These are phyloP conservation scores for Mycena pura DNA, from an alignment of 768 basidiomycete genomes.

Conservation along the genomic window DNA sequence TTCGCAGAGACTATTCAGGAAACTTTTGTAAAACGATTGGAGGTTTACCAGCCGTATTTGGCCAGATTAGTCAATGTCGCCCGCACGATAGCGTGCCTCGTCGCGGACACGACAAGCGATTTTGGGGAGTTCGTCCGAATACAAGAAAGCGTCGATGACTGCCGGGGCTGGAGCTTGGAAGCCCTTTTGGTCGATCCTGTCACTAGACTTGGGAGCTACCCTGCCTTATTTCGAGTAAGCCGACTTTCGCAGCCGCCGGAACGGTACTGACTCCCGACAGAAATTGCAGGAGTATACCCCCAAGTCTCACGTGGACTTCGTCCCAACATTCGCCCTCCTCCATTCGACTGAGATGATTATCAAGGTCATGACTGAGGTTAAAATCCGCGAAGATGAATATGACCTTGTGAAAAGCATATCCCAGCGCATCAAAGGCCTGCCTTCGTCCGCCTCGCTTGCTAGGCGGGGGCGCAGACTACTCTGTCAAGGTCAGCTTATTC, in stretches of 20 bases:
- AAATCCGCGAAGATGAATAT: constrained; percentile 86
- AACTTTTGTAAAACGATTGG: constrained; percentile 67
- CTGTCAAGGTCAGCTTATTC: constrained; percentile 65
- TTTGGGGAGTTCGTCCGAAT: constrained; percentile 87
- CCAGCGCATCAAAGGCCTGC: constrained; percentile 64
- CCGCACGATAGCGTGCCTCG: constrained; percentile 55
- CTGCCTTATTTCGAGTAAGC: constrained; percentile 75
- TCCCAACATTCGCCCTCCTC: constrained; percentile 68
- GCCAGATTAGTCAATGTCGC: constrained; percentile 71
- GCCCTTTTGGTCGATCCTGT: constrained; percentile 79
- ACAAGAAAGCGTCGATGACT: constrained; percentile 60
- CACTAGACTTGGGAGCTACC: constrained; percentile 73
- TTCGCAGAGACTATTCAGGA: constrained; percentile 63
- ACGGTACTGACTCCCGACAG: constrained; percentile 48
- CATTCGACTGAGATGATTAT: constrained; percentile 75
- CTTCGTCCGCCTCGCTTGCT: constrained; percentile 60
- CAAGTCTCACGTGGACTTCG: constrained; percentile 70
- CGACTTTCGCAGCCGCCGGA: neutral
- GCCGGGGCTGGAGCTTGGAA: constrained; percentile 69
- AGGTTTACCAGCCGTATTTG: constrained; percentile 89
- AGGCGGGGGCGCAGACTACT: constrained; percentile 78
- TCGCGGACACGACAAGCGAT: constrained; percentile 61
- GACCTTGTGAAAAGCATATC: constrained; percentile 70
- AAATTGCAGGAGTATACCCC: constrained; percentile 74
- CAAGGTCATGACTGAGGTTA: constrained; percentile 84